phyloP scores from a whole-genome alignment of 805 yeast species.

The Kodamaea restingae region DNA sequence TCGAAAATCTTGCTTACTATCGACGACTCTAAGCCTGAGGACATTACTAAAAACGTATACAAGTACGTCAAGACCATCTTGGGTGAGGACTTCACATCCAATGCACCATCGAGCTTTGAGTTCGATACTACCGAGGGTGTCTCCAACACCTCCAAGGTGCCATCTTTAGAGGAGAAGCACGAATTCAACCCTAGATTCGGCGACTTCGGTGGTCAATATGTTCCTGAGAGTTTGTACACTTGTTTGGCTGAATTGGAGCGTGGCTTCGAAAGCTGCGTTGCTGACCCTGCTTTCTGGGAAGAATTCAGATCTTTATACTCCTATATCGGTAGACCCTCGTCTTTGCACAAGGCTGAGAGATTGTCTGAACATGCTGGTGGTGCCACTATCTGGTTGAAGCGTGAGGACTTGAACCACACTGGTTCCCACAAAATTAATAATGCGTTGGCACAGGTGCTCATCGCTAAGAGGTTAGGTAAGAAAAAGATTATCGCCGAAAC shows the following conservation, averaged over 20 bases:
- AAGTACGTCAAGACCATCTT: slow-evolving; percentile 66
- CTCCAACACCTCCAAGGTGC: slow-evolving; percentile 28
- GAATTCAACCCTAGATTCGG: slow-evolving; percentile 80
- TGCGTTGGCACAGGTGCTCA: slow-evolving; percentile 75
- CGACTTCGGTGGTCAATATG: slow-evolving; percentile 97
- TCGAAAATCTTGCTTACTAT: slow-evolving; percentile 73
- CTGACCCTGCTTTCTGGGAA: slow-evolving; percentile 90
- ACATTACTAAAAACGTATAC: slow-evolving; percentile 60
- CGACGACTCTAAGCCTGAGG: slow-evolving; percentile 57
- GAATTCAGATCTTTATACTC: slow-evolving; percentile 81
- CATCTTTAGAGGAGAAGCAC: slow-evolving; percentile 50
- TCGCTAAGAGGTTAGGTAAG: slow-evolving; percentile 78
- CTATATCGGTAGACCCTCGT: slow-evolving; percentile 95
- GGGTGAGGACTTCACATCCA: slow-evolving; percentile 44
- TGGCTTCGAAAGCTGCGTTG: slow-evolving; percentile 83
- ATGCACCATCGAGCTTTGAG: slow-evolving; percentile 25
- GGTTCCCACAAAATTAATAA: slow-evolving; percentile 87
- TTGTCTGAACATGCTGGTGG: slow-evolving; percentile 90
- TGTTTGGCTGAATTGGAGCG: slow-evolving; percentile 85
- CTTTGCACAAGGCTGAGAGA: slow-evolving; percentile 86
- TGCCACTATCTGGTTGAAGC: slow-evolving; percentile 88
- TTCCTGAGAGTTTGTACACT: slow-evolving; percentile 92
- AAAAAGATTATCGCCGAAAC: slow-evolving; percentile 79
- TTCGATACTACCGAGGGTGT: slow-evolving; percentile 11
- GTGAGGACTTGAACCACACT: slow-evolving; percentile 92